Conservation (phyloP, 768 basidiomycete species). For the Neoboletus magnificus region DNA sequence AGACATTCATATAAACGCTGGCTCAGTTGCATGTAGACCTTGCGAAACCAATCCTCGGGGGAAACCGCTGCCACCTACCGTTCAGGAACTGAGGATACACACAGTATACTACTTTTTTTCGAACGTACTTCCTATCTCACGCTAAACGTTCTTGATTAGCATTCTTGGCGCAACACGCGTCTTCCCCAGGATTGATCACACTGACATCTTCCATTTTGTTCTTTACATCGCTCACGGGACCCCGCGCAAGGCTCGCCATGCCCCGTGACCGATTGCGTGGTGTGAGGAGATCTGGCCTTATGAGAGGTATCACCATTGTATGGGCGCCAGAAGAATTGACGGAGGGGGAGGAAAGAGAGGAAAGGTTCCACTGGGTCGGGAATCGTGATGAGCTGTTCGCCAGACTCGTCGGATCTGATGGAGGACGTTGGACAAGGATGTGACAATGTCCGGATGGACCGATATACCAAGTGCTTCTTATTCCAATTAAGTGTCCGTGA, state of each 20-base stretch:
- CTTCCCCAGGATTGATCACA: constrained; percentile 58
- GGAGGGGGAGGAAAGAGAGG: constrained; percentile 40
- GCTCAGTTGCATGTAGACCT: constrained; percentile 8
- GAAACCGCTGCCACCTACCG: neutral
- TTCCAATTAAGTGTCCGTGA: constrained; percentile 11
- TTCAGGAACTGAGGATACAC: constrained; percentile 21
- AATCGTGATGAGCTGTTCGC: constrained; percentile 66
- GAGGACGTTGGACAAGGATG: constrained; percentile 47
- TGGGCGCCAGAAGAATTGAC: constrained; percentile 36
- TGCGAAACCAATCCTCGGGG: neutral
- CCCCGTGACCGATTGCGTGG: constrained; percentile 46
- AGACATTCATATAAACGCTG: constrained; percentile 9
- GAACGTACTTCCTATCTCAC: neutral
- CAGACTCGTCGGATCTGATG: constrained; percentile 51
- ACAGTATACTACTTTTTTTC: constrained; percentile 32
- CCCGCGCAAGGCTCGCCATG: constrained; percentile 44
- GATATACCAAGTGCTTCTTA: constrained; percentile 8
- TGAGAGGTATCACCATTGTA: constrained; percentile 50
- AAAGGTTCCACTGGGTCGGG: constrained; percentile 58
- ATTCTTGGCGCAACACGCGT: constrained; percentile 56
- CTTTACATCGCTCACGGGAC: constrained; percentile 54
- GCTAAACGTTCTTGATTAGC: constrained; percentile 35
- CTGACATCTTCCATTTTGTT: constrained; percentile 45
- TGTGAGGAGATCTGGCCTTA: constrained; percentile 54
- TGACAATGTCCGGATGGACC: constrained; percentile 23